Evolutionary conservation across 1,139 yeast species (phyloP), one percentile per base, ranked within the genome.

Genomic region (Yamadazyma jaroonii): DNA sequence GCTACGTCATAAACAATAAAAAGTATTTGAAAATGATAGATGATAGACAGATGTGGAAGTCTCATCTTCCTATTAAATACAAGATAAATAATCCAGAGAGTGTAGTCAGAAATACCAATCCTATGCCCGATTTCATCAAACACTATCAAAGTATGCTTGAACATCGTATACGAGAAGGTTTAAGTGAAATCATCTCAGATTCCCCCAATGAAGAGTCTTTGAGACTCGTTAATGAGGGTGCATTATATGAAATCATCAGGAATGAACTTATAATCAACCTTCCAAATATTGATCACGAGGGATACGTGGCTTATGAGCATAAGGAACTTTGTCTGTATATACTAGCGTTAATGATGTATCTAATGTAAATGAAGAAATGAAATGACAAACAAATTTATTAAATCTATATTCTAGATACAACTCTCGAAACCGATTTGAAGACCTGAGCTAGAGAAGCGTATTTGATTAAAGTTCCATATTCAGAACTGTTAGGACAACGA

Each of bases 401-500:
- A 29, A 56, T 50, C 20, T 17, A 17, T 17, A 17, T 6, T 26
- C 37, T 32, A 34, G 37, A 47, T 11, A 45, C 46, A 3, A 57
- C 53, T 36, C 56, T 44, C 9, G 45, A 36, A 9, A 42, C 53
- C 17, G 45, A 54, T 32, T 49, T 40, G 38, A 56, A 56, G 9
- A 54, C 51, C 36, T 56, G 60, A n/a, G 50, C 45, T 17, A 57
- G 45, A 10, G 61, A 53, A 3, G 49, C 50, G 40, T 36, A 53
- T 26, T 48, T 47, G 29, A 52, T 38, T 20, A 59, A 45, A 1
- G 40, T 10, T 35, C 34, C 36, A 24, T 37, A 46, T 9, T 44
- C 44, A 17, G 20, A 17, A n/a, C 41, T 38, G 9, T 35, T 32
- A 9, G 48, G 51, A 25, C 50, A 47, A 13, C 39, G 27, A 6